A percentile compares a stretch with the other conserved stretches of the same genome.
Evolutionary conservation across 495 filamentous ascomycete species (phyloP).

Genomic region (Neurospora sp.): DNA sequence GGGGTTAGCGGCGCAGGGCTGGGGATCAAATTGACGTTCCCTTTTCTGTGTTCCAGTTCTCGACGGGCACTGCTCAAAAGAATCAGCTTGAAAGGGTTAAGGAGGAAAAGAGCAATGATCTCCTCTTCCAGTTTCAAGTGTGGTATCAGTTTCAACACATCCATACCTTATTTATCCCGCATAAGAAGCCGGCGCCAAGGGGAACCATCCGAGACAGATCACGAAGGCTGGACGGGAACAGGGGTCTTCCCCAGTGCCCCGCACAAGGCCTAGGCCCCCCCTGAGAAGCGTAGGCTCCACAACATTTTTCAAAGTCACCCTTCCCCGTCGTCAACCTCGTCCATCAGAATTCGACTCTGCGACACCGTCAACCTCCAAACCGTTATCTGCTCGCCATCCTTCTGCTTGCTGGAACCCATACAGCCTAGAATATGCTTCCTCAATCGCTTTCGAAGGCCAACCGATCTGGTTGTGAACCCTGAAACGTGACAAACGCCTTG

Average conservation of each 20-base stretch:
- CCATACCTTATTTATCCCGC: background rate
- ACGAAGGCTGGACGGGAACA: background rate
- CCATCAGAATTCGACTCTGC: background rate
- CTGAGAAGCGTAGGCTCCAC: background rate
- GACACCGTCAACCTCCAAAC: background rate
- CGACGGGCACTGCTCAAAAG: background rate
- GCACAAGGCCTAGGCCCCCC: background rate
- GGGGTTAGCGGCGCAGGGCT: background rate
- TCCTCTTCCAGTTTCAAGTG: background rate
- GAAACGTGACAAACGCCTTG: background rate
- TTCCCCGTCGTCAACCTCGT: background rate
- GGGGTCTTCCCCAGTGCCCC: background rate
- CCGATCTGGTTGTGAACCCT: background rate
- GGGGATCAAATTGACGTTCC: background rate
- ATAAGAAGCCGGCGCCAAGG: background rate
- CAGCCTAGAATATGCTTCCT: background rate
- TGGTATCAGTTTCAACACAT: background rate
- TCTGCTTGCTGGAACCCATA: background rate
- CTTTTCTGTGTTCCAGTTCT: background rate
- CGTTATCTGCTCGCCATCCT: background rate
- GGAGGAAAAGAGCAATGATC: background rate
- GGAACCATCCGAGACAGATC: background rate
- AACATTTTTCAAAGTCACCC: background rate
- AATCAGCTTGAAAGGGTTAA: background rate
- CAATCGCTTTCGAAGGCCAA: background rate